Evolutionary conservation across 1,284 basidiomycete genomes (phyloP).

Genomic region (Irpex sp.): DNA sequence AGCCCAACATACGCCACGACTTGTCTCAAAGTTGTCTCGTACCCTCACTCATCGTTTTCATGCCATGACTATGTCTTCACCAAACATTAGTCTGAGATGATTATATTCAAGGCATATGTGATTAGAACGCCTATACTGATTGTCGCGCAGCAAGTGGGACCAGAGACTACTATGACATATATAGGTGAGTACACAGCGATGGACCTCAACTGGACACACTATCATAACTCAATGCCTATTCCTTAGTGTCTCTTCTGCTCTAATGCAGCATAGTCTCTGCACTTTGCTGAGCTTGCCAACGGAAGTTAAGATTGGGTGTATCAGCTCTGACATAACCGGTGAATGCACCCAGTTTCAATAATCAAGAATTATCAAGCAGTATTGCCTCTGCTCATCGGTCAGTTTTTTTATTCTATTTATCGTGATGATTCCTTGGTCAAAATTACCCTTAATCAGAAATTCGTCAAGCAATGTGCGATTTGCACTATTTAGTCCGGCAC

Average conservation of each 20-base stretch:
- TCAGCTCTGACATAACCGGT: background rate
- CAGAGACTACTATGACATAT: too few species aligned
- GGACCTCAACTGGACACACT: too few species aligned
- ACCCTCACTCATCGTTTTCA: too few species aligned
- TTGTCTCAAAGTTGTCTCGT: too few species aligned
- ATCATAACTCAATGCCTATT: background rate
- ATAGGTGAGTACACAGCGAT: too few species aligned
- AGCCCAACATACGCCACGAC: too few species aligned
- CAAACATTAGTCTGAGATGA: too few species aligned
- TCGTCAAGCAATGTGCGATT: background rate
- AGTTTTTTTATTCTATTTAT: background rate
- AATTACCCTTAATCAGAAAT: background rate
- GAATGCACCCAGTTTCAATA: background rate
- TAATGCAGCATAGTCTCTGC: background rate
- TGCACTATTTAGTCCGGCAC: background rate
- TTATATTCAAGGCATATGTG: too few species aligned
- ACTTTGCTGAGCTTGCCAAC: slow-evolving; percentile 1
- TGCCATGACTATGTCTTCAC: too few species aligned
- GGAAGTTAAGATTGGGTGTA: slow-evolving; percentile 1
- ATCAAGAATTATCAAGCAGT: background rate
- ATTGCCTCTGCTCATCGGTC: background rate
- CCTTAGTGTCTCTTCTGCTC: background rate
- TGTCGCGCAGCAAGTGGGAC: too few species aligned
- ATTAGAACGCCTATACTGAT: too few species aligned
- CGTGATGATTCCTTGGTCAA: background rate